These are phyloP conservation scores for Penicillium longicatenatum DNA, from an alignment of 495 filamentous ascomycete genomes.

Conservation along the genomic window DNA sequence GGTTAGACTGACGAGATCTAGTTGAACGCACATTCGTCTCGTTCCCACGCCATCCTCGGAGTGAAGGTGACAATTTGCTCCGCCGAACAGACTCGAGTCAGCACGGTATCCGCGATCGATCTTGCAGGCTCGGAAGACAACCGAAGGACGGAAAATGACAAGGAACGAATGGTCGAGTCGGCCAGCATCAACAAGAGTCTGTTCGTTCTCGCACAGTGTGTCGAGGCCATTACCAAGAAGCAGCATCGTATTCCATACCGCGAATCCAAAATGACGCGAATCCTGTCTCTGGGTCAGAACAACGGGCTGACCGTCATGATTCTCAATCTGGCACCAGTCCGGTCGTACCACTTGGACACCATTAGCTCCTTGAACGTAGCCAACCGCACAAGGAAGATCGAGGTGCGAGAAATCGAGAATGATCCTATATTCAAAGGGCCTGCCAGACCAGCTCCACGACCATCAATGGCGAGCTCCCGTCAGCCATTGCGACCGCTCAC, in stretches of 20 bases:
- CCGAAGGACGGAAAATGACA: slow-evolving; percentile 88
- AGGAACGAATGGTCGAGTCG: slow-evolving; percentile 91
- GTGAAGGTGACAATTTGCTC: slow-evolving; percentile 82
- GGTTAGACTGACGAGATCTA: slow-evolving; percentile 28
- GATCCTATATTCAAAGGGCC: slow-evolving; percentile 80
- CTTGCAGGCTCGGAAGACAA: slow-evolving; percentile 97
- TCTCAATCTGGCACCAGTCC: slow-evolving; percentile 83
- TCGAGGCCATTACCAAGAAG: slow-evolving; percentile 87
- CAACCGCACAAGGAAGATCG: slow-evolving; percentile 94
- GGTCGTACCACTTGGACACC: slow-evolving; percentile 90
- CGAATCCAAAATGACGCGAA: slow-evolving; percentile 97
- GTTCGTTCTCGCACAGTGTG: slow-evolving; percentile 92
- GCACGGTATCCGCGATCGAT: slow-evolving; percentile 92
- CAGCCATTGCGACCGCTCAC: slow-evolving; percentile 78
- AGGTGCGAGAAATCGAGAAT: slow-evolving; percentile 92
- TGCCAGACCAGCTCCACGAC: slow-evolving; percentile 49
- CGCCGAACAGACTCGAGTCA: slow-evolving; percentile 68
- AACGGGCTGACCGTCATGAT: slow-evolving; percentile 97
- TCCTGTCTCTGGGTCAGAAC: slow-evolving; percentile 90
- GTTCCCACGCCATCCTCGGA: slow-evolving; percentile 90
- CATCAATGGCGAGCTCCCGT: slow-evolving; percentile 53
- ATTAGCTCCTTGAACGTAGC: slow-evolving; percentile 93
- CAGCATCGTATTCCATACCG: slow-evolving; percentile 85
- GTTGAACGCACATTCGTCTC: slow-evolving; percentile 91
- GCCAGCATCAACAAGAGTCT: slow-evolving; percentile 98